Evolutionary conservation across 202 grass and related monocot species (phyloP).

Genomic region (Panicum virgatum): DNA sequence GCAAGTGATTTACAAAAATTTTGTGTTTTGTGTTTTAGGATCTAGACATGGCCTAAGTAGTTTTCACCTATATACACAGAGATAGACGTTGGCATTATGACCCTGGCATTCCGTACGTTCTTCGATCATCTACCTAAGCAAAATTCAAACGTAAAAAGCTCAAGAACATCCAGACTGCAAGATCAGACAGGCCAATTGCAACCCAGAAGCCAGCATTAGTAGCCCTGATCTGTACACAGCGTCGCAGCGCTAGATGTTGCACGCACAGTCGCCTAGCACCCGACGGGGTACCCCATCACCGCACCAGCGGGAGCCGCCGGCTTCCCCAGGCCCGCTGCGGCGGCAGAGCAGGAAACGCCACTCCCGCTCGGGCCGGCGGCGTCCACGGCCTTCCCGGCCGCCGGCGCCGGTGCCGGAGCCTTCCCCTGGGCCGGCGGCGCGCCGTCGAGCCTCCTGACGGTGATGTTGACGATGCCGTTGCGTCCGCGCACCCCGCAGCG

Average conservation of each 20-base stretch:
- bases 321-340: not conserved
- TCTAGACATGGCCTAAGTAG: no score
- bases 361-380: not conserved
- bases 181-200: not conserved
- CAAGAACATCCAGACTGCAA: not conserved
- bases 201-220: not conserved
- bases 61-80: not conserved
- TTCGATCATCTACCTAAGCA: not conserved
- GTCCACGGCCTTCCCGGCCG: slow-evolving; percentile 15
- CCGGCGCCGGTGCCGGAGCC: not conserved
- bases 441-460: slow-evolving; percentile 46
- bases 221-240: not conserved
- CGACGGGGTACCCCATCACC: slow-evolving; percentile 52
- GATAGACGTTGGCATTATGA: not conserved
- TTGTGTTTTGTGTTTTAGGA: no score
- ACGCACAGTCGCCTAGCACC: not conserved
- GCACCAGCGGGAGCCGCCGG: slow-evolving; percentile 25
- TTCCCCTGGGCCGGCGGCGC: not conserved
- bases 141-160: not conserved
- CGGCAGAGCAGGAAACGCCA: slow-evolving; percentile 25
- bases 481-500: not conserved
- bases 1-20: no score
- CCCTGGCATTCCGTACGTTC: not conserved
- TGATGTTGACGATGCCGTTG: slow-evolving; percentile 75
- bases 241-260: not conserved